Evolutionary conservation across 2,329 filamentous ascomycete species (phyloP).

Genomic region (Epichloe glyceriae): DNA sequence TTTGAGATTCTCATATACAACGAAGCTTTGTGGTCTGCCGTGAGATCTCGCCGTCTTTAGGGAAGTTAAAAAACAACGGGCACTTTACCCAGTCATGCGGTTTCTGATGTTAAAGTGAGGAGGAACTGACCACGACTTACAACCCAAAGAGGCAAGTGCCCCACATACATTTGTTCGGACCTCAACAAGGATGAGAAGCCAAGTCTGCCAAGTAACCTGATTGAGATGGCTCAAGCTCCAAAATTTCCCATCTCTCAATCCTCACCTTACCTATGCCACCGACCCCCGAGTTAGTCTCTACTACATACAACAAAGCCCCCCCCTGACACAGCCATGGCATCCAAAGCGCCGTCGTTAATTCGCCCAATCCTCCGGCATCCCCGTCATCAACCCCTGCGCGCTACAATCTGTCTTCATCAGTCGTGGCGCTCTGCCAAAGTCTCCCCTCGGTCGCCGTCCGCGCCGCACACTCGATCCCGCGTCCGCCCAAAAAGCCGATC

Average conservation of each 20-base stretch:
- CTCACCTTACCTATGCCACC: too few relatives aligned
- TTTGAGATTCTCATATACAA: too few relatives aligned
- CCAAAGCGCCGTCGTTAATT: slow-evolving; percentile 11
- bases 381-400: slow-evolving; percentile 8
- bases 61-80: background rate
- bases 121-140: slow-evolving; percentile 1
- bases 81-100: background rate
- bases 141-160: slow-evolving; percentile 1
- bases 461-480: slow-evolving; percentile 24
- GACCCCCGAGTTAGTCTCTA: too few relatives aligned
- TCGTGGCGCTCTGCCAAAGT: slow-evolving; percentile 1
- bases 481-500: slow-evolving; percentile 10
- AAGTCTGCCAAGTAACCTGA: too few relatives aligned
- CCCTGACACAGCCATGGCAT: slow-evolving; percentile 14
- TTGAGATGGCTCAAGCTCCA: too few relatives aligned
- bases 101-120: background rate
- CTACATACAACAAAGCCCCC: too few relatives aligned
- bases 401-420: slow-evolving; percentile 7
- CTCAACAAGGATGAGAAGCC: too few relatives aligned
- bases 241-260: too few relatives aligned
- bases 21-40: too few relatives aligned
- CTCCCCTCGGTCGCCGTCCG: slow-evolving; percentile 11
- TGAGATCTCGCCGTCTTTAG: too few relatives aligned
- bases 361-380: slow-evolving; percentile 11
- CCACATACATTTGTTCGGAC: too few relatives aligned